Percentiles rank a stretch among this genome's conserved stretches.
Evolutionary conservation across 140 eudicot genomes (phyloP).

Genomic region (Oenanthe javanica): DNA sequence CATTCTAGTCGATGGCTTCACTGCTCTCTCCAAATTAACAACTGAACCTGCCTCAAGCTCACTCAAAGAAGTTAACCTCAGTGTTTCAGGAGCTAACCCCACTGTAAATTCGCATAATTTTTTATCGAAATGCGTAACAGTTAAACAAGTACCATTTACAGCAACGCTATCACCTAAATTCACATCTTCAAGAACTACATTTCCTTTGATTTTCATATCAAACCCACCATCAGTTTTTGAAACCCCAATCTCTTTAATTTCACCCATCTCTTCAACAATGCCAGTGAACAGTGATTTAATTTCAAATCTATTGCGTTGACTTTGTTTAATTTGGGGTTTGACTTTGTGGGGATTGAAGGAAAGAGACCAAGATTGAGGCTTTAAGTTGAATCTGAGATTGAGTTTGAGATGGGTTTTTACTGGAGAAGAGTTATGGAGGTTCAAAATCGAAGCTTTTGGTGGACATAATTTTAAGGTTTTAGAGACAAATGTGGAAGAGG

Average conservation of each 20-base stretch:
- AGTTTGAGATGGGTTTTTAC: slow-evolving; percentile 22
- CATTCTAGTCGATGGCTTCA: slow-evolving; percentile 73
- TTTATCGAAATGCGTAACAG: slow-evolving; percentile 54
- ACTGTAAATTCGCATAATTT: slow-evolving; percentile 35
- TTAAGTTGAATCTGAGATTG: slow-evolving; percentile 20
- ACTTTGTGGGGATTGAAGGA: slow-evolving; percentile 22
- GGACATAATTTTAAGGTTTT: slow-evolving; percentile 23
- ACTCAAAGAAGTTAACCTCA: slow-evolving; percentile 52
- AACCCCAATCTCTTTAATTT: slow-evolving; percentile 42
- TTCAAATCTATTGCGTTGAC: slow-evolving; percentile 12
- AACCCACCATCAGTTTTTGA: slow-evolving; percentile 32
- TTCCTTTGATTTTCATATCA: slow-evolving; percentile 41
- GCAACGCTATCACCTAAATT: slow-evolving; percentile 77
- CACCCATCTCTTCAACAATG: slow-evolving; percentile 78
- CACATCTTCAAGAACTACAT: slow-evolving; percentile 25
- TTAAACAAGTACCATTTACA: slow-evolving; percentile 79
- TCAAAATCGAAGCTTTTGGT: slow-evolving; percentile 22
- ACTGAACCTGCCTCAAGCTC: slow-evolving; percentile 48
- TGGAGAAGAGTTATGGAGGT: slow-evolving; percentile 6
- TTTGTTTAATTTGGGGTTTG: slow-evolving; percentile 16
- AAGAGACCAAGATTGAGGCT: slow-evolving; percentile 23
- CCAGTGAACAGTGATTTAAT: slow-evolving; percentile 63
- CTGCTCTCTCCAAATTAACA: slow-evolving; percentile 75
- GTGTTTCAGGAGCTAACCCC: slow-evolving; percentile 69
- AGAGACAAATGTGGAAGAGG: slow-evolving; percentile 9